Evolutionary conservation across 192 early-diverging fungal genomes (phyloP).

Genomic region (Pilaira anomala): DNA sequence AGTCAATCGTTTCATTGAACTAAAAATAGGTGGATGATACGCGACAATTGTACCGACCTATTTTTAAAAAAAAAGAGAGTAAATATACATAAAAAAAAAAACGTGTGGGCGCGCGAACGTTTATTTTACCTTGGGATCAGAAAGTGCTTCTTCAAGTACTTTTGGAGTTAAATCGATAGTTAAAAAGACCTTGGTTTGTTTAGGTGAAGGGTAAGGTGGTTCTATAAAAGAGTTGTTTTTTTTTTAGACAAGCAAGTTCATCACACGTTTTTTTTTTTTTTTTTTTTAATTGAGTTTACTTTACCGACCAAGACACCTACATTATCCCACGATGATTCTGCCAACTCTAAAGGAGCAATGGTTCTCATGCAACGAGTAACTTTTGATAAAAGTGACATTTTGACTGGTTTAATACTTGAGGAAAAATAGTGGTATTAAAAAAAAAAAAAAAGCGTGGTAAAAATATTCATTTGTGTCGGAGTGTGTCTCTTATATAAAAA

Average conservation of each 20-base stretch:
- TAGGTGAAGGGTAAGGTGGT: constrained; percentile 73
- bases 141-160: constrained; percentile 72
- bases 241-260: not conserved
- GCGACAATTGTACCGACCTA: constrained; percentile 83
- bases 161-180: constrained; percentile 88
- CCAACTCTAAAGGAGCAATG: constrained; percentile 81
- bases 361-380: constrained; percentile 69
- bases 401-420: constrained; percentile 12
- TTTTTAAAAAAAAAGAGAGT: not conserved
- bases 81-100: not conserved
- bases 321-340: constrained; percentile 87
- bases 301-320: constrained; percentile 81
- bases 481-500: no score
- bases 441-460: not conserved
- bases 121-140: constrained; percentile 48
- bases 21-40: constrained; percentile 95
- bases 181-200: constrained; percentile 74
- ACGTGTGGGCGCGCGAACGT: no score
- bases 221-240: constrained; percentile 41
- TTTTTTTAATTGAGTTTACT: not conserved
- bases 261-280: no score
- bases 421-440: not conserved
- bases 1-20: constrained; percentile 71
- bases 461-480: no score
- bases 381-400: constrained; percentile 55